Evolutionary conservation across 768 basidiomycete species (phyloP).

Genomic region (Thelephora ganbajun): DNA sequence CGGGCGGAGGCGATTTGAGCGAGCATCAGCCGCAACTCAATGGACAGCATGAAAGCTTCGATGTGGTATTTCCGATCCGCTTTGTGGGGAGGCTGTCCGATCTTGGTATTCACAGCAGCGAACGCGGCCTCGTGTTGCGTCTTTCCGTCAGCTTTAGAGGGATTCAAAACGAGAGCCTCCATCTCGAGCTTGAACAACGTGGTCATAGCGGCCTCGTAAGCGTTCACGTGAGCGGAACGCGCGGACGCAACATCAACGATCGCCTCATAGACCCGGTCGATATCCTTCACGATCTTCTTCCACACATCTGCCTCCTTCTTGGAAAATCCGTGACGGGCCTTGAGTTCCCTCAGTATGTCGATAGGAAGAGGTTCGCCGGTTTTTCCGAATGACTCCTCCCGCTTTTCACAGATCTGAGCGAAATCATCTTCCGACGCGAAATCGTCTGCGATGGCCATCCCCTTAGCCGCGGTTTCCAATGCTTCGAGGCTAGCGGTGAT

Average conservation of each 20-base stretch:
- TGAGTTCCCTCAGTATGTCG: conserved; percentile 5
- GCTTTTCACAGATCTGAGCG: background rate
- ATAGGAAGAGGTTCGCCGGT: conserved; percentile 10
- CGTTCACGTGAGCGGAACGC: conserved; percentile 18
- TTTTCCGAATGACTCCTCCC: conserved; percentile 1
- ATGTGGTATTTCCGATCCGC: conserved; percentile 20
- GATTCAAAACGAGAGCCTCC: conserved; percentile 9
- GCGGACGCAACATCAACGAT: conserved; percentile 13
- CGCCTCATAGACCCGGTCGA: conserved; percentile 14
- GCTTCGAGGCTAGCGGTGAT: conserved; percentile 3
- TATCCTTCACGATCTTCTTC: conserved; percentile 9
- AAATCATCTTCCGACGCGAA: background rate
- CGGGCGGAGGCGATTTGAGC: conserved; percentile 17
- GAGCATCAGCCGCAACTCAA: conserved; percentile 21
- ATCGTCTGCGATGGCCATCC: background rate
- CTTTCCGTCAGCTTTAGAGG: conserved; percentile 3
- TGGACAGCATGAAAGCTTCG: conserved; percentile 20
- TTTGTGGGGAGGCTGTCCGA: conserved; percentile 22
- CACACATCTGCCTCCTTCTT: conserved; percentile 12
- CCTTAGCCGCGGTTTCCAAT: conserved; percentile 8
- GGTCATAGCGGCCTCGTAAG: conserved; percentile 20
- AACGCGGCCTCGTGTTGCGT: conserved; percentile 13
- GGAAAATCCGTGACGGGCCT: conserved; percentile 9
- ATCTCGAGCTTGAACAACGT: conserved; percentile 19
- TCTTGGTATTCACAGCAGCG: conserved; percentile 16